Percentiles rank a stretch among this genome's conserved stretches.
Conservation (phyloP, 805 yeast genomes). For the Wickerhamomyces xylosicus region DNA sequence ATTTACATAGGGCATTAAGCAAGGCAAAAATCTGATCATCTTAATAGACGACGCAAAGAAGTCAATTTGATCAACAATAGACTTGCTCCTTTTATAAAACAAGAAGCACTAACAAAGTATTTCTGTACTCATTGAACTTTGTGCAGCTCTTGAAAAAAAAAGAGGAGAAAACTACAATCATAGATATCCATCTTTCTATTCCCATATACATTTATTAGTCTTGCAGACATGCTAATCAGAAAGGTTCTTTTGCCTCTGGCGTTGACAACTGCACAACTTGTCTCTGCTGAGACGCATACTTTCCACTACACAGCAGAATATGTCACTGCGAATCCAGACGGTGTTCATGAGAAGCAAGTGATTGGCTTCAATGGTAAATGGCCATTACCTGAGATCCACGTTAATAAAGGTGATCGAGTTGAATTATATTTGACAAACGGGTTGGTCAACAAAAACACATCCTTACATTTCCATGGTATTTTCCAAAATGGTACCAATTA, state of each 20-base stretch:
- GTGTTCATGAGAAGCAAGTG: constrained; percentile 40
- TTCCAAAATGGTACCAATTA: constrained; percentile 49
- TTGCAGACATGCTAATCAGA: too few species aligned
- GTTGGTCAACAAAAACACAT: constrained; percentile 38
- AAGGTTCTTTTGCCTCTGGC: not conserved
- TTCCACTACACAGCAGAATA: constrained; percentile 49
- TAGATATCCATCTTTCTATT: too few species aligned
- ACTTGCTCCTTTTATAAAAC: too few species aligned
- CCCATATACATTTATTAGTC: too few species aligned
- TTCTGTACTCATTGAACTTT: too few species aligned
- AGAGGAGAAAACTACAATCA: too few species aligned
- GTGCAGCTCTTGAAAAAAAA: too few species aligned
- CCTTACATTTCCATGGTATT: constrained; percentile 75
- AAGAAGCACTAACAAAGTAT: too few species aligned
- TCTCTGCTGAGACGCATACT: constrained; percentile 33
- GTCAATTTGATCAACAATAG: too few species aligned
- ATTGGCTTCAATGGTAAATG: constrained; percentile 61
- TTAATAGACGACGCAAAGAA: too few species aligned
- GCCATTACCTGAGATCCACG: constrained; percentile 66
- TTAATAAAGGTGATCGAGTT: constrained; percentile 53
- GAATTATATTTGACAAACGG: constrained; percentile 54
- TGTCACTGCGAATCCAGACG: constrained; percentile 61
- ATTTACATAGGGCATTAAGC: too few species aligned
- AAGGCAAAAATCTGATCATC: too few species aligned
- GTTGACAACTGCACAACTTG: constrained; percentile 2